Evolutionary conservation across 176 grass and related monocot species (phyloP).

Genomic region (Cocos nucifera): DNA sequence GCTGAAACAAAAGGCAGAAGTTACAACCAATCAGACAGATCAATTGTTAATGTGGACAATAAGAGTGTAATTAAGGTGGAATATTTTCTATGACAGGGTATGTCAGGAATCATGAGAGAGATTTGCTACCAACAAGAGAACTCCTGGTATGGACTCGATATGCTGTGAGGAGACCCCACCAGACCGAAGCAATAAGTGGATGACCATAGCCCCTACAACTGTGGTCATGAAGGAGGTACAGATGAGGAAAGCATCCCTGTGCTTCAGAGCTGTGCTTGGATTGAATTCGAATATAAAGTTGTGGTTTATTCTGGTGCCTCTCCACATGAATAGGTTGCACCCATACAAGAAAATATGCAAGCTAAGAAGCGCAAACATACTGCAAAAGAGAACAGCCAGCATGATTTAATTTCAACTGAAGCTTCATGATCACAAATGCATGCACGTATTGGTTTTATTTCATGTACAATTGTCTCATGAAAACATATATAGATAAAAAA

Average conservation of each 20-base stretch:
- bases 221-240: constrained; percentile 74
- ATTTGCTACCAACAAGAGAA: constrained; percentile 53
- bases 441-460: too few species aligned
- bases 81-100: background rate
- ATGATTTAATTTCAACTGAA: too few species aligned
- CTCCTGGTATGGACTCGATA: constrained; percentile 52
- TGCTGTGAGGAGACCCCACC: constrained; percentile 27
- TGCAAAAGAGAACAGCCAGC: constrained; percentile 14
- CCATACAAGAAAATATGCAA: constrained; percentile 87
- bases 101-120: background rate
- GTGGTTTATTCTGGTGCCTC: constrained; percentile 61
- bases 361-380: constrained; percentile 90
- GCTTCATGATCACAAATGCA: too few species aligned
- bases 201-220: constrained; percentile 47
- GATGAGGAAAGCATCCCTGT: constrained; percentile 82
- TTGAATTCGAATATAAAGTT: constrained; percentile 93
- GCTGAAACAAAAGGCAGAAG: constrained; percentile 28
- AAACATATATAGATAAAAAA: too few species aligned
- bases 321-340: constrained; percentile 88
- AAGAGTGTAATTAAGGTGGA: too few species aligned
- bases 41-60: too few species aligned
- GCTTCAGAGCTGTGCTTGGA: constrained; percentile 50
- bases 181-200: constrained; percentile 59
- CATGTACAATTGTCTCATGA: too few species aligned
- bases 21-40: background rate